phyloP scores from a whole-genome alignment of 139 green algal genomes.

The Auxenochlorella pyrenoidosa region DNA sequence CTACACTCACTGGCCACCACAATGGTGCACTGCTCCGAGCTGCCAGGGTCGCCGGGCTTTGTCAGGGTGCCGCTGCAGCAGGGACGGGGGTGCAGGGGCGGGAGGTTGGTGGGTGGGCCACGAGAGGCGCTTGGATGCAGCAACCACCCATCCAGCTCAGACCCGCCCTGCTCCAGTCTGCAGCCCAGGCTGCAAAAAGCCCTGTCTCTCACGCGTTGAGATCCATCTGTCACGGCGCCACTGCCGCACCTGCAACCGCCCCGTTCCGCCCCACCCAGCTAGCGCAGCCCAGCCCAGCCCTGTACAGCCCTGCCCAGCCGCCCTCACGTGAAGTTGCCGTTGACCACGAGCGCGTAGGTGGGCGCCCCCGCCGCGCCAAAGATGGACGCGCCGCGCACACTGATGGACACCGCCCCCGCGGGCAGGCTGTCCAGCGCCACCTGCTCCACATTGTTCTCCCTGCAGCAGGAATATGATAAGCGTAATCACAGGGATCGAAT shows the following conservation, averaged over 20 bases:
- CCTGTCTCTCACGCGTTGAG: too few relatives aligned
- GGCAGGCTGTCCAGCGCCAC: constrained; percentile 59
- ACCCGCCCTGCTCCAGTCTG: too few relatives aligned
- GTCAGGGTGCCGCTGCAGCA: constrained; percentile 40
- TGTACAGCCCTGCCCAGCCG: background rate
- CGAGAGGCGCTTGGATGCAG: background rate
- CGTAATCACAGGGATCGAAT: too few relatives aligned
- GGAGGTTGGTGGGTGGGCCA: background rate
- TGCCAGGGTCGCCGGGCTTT: background rate
- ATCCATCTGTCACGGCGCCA: too few relatives aligned
- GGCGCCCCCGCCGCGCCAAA: constrained; percentile 53
- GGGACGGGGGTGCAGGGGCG: background rate
- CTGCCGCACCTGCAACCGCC: too few relatives aligned
- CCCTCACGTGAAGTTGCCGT: constrained; percentile 59
- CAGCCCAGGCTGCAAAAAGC: too few relatives aligned
- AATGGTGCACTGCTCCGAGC: constrained; percentile 36
- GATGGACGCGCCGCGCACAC: constrained; percentile 40
- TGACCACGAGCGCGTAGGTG: constrained; percentile 79
- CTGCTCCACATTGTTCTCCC: constrained; percentile 86
- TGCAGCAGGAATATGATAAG: too few relatives aligned
- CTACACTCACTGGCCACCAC: constrained; percentile 24
- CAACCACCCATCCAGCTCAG: background rate
- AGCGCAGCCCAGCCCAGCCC: background rate
- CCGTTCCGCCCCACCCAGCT: background rate
- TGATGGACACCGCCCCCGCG: constrained; percentile 72